Percentiles rank a stretch among this genome's conserved stretches.
These are phyloP conservation scores for Linnemannia elongata DNA, from an alignment of 192 early-diverging fungal species.

Conservation along the genomic window DNA sequence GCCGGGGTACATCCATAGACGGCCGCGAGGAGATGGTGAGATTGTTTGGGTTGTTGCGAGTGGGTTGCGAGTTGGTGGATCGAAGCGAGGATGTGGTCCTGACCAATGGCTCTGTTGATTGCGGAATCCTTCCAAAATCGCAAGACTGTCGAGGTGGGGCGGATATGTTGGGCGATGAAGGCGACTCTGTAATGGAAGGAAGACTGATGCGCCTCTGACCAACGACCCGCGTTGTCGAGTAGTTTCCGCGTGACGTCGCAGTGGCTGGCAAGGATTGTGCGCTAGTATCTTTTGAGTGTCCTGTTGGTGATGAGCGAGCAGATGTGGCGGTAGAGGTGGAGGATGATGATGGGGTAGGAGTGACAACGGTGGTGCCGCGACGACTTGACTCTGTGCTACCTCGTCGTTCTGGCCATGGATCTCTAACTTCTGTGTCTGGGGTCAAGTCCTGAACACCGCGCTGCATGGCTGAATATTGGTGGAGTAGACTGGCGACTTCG, in stretches of 20 bases:
- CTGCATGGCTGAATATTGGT: constrained; percentile 49
- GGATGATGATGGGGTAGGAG: background rate
- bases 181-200: constrained; percentile 45
- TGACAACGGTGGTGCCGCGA: constrained; percentile 19
- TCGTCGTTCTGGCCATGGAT: constrained; percentile 27
- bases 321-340: constrained; percentile 3
- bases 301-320: background rate
- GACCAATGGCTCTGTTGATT: constrained; percentile 49
- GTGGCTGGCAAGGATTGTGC: constrained; percentile 13
- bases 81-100: constrained; percentile 27
- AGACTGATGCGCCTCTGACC: constrained; percentile 49
- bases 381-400: constrained; percentile 18
- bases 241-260: background rate
- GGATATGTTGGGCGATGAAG: constrained; percentile 31
- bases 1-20: background rate
- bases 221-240: constrained; percentile 13
- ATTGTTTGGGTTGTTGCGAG: constrained; percentile 15
- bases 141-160: constrained; percentile 46
- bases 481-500: constrained; percentile 59
- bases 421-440: constrained; percentile 33
- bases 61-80: constrained; percentile 24
- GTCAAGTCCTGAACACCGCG: constrained; percentile 50
- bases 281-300: constrained; percentile 19
- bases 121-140: constrained; percentile 39
- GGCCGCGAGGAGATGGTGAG: background rate